phyloP scores from a whole-genome alignment of 305 asterid species.

The Nicotiana rustica region DNA sequence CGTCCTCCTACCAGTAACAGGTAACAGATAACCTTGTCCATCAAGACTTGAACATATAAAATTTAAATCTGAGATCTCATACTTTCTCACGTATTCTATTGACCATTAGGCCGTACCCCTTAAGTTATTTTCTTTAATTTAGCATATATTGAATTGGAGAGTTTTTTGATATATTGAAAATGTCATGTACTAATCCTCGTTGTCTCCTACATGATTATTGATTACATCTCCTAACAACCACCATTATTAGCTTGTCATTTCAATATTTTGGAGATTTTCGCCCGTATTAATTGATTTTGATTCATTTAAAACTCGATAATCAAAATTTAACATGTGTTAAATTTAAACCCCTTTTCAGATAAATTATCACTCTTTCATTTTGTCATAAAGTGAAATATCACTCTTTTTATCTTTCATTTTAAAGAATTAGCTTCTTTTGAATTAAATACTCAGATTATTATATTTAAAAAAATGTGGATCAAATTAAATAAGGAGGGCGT shows the following conservation, averaged over 20 bases:
- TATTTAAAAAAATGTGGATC: not conserved
- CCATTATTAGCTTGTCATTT: not conserved
- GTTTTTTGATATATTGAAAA: conserved; percentile 7
- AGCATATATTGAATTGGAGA: not conserved
- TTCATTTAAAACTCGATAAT: not conserved
- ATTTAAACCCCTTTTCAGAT: too few relatives aligned
- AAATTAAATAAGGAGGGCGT: not conserved
- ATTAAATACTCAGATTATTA: too few relatives aligned
- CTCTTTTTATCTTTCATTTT: too few relatives aligned
- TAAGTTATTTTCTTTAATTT: not conserved
- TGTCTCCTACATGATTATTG: conserved; percentile 8
- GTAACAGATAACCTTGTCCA: too few relatives aligned
- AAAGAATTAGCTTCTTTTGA: too few relatives aligned
- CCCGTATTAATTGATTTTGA: not conserved
- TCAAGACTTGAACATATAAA: too few relatives aligned
- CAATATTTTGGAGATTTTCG: not conserved
- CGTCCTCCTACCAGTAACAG: too few relatives aligned
- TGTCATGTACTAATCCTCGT: not conserved
- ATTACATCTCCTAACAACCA: conserved; percentile 26
- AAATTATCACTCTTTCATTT: too few relatives aligned
- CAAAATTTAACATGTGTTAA: not conserved
- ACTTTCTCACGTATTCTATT: too few relatives aligned
- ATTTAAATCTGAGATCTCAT: too few relatives aligned
- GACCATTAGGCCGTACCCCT: too few relatives aligned
- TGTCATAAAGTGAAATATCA: too few relatives aligned